These are phyloP conservation scores for Chamaecyparis obtusa DNA, from an alignment of 75 land plant species.

Conservation along the genomic window DNA sequence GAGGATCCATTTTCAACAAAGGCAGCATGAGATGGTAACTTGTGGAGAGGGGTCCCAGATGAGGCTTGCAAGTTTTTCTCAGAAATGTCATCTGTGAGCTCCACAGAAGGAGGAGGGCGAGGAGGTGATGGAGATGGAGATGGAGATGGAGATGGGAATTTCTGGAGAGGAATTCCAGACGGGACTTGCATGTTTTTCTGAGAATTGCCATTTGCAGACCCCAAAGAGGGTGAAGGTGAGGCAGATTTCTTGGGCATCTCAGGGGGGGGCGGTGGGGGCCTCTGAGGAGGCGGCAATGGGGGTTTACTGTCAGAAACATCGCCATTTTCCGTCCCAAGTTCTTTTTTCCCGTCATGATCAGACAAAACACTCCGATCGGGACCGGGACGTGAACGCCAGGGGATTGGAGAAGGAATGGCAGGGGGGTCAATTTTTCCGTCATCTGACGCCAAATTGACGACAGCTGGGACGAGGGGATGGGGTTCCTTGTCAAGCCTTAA, in stretches of 20 bases:
- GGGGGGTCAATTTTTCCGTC: conserved; percentile 15
- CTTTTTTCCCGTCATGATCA: conserved; percentile 12
- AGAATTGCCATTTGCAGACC: background rate
- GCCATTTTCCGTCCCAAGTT: background rate
- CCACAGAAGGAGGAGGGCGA: conserved; percentile 2
- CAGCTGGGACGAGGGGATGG: background rate
- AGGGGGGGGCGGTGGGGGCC: conserved; percentile 1
- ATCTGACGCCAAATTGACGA: background rate
- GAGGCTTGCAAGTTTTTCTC: background rate
- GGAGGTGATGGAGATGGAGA: conserved; percentile 21
- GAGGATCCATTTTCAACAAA: background rate
- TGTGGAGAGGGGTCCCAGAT: background rate
- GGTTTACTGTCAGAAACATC: background rate
- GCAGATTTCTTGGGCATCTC: background rate
- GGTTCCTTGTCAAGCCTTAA: background rate
- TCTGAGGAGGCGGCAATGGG: conserved; percentile 3
- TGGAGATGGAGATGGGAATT: conserved; percentile 5
- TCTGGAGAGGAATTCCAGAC: background rate
- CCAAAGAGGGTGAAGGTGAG: background rate
- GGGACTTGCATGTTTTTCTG: background rate
- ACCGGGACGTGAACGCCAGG: conserved; percentile 42
- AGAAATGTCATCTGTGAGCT: background rate
- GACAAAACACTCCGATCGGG: conserved; percentile 21
- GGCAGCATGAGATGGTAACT: background rate
- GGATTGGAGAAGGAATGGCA: conserved; percentile 60